Conservation (phyloP, 2,329 filamentous ascomycete genomes). For the Pestalotiopsis sp. region DNA sequence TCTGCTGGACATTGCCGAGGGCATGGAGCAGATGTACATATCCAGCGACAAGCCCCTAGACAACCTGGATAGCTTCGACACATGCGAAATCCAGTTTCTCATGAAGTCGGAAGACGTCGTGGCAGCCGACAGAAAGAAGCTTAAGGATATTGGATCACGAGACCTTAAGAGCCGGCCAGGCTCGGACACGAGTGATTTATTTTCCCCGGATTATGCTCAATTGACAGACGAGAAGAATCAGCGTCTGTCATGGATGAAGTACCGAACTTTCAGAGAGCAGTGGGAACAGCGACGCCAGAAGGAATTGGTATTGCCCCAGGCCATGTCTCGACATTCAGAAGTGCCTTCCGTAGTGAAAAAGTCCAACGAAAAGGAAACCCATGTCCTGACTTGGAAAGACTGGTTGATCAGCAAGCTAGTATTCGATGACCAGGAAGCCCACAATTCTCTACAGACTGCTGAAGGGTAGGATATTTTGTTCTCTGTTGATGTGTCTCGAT, state of each 20-base stretch:
- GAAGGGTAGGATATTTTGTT: conserved; percentile 46
- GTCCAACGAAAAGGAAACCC: not conserved
- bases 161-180: not conserved
- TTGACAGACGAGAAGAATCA: not conserved
- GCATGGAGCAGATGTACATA: conserved; percentile 69
- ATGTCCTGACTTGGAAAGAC: conserved; percentile 19
- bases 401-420: conserved; percentile 67
- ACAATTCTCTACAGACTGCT: conserved; percentile 50
- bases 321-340: conserved; percentile 13
- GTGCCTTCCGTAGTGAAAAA: not conserved
- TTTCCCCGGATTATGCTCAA: not conserved
- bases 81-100: conserved; percentile 65
- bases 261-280: conserved; percentile 25
- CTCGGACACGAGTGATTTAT: not conserved
- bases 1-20: conserved; percentile 57
- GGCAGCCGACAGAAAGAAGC: not conserved
- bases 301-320: not conserved
- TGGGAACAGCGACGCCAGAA: conserved; percentile 36
- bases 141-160: not conserved
- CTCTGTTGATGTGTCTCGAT: not conserved
- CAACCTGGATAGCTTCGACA: conserved; percentile 42
- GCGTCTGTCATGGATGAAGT: conserved; percentile 5
- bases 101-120: conserved; percentile 32
- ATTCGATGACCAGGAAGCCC: conserved; percentile 61
- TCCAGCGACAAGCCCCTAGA: conserved; percentile 59